Evolutionary conservation across 306 rosid genomes (phyloP), one percentile per base, ranked within the genome.

Genomic region (Gynostemma pentaphyllum): DNA sequence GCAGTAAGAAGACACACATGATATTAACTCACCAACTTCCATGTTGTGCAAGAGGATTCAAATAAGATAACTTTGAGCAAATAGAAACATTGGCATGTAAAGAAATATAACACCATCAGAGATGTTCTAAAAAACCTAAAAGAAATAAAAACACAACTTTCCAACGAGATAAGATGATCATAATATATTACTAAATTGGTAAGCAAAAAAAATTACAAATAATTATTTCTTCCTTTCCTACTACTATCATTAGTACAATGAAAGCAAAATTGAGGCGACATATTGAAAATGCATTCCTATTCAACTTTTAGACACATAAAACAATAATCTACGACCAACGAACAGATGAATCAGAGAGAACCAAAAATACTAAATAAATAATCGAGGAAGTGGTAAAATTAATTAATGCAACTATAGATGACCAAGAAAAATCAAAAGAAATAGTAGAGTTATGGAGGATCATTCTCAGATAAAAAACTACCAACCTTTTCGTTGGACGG

Each of bases 401-500:
- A 48, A n/a, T 15, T 8, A n/a, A 45, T 18, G 10, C 29, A 51
- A 16, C 5, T 4, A 19, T n/a, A 13, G 14, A 59, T 19, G 42
- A 48, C 6, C 14, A 19, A 49, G 70, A 60, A 65, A 71, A 70
- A 70, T 39, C 65, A 9, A 51, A 36, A 45, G 13, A 9, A 45
- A 8, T 61, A 39, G 15, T 47, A 65, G 50, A 73, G 48, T 15
- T 41, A 0, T 14, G 7, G 59, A 71, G 27, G 12, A 15, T 61
- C 21, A n/a, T 23, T 40, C 59, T 42, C 45, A 77, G 72, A 63
- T 56, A 24, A 44, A 64, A 72, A 64, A 42, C 56, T 62, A 90
- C n/a, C n/a, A n/a, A n/a, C 97, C 97, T 87, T 78, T 90, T 90
- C 26, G 90, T 46, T 13, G 96, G 97, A 71, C 94, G 90, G 63